Evolutionary conservation across 1,284 basidiomycete species (phyloP).

Genomic region (Cystobasidium pallidum): DNA sequence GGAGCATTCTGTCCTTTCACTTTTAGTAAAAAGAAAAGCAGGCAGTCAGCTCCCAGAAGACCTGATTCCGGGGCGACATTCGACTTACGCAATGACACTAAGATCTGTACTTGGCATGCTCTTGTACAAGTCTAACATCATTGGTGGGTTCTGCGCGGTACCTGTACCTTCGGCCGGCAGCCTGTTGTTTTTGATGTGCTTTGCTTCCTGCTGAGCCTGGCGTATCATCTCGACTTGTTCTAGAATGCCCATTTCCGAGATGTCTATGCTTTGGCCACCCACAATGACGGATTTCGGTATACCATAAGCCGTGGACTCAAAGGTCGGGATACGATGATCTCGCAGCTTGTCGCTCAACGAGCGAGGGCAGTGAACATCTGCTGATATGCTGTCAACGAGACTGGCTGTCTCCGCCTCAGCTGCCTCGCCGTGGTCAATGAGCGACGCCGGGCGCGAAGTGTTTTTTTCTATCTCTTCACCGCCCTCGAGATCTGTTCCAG

Average conservation of each 20-base stretch:
- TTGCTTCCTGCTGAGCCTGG: conserved; percentile 15
- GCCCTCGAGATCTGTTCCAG: neutral
- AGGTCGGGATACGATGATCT: neutral
- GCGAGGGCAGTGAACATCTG: neutral
- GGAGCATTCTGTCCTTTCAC: conserved; percentile 36
- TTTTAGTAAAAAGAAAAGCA: neutral
- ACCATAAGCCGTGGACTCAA: conserved; percentile 28
- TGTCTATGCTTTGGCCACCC: conserved; percentile 32
- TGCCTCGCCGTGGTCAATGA: conserved; percentile 17
- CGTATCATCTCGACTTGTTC: conserved; percentile 41
- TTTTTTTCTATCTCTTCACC: neutral
- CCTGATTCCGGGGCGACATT: neutral
- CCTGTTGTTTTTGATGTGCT: neutral
- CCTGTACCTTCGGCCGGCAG: neutral
- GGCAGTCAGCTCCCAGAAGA: neutral
- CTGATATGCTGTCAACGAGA: neutral
- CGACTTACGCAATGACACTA: conserved; percentile 36
- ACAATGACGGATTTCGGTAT: conserved; percentile 32
- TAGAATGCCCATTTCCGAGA: conserved; percentile 31
- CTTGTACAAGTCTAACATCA: conserved; percentile 7
- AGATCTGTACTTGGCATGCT: conserved; percentile 32
- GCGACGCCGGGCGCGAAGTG: neutral
- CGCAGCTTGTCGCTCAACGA: conserved; percentile 18
- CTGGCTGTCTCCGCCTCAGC: neutral
- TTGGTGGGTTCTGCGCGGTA: neutral